These are phyloP conservation scores for Botrytis sinoallii DNA, from an alignment of 2,329 filamentous ascomycete genomes.

Conservation along the genomic window DNA sequence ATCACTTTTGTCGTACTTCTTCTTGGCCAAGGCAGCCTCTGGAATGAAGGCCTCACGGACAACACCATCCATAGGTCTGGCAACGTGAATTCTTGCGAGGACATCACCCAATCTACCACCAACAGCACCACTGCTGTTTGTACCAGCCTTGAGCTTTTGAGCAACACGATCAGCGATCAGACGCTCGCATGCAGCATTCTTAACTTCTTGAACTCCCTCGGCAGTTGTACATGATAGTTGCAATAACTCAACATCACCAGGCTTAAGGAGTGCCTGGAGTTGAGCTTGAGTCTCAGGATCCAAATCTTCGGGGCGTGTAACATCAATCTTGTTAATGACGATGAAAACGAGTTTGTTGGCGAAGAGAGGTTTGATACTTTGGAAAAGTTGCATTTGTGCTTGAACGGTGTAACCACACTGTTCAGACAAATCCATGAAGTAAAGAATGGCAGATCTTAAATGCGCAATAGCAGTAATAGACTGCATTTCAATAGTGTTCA, in stretches of 20 bases:
- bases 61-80: constrained; percentile 81
- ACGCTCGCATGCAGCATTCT: constrained; percentile 91
- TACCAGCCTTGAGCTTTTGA: constrained; percentile 93
- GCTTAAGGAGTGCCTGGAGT: constrained; percentile 76
- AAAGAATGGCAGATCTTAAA: constrained; percentile 88
- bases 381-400: constrained; percentile 91
- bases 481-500: constrained; percentile 99
- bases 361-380: constrained; percentile 95
- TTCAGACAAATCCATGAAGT: constrained; percentile 97
- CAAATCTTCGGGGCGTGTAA: constrained; percentile 82
- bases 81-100: constrained; percentile 92
- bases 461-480: constrained; percentile 97
- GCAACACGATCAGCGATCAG: constrained; percentile 90
- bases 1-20: constrained; percentile 88
- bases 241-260: constrained; percentile 86
- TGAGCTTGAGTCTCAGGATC: constrained; percentile 74
- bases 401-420: constrained; percentile 93
- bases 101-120: constrained; percentile 85
- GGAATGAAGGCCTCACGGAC: constrained; percentile 83
- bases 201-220: constrained; percentile 90
- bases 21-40: constrained; percentile 72
- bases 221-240: constrained; percentile 93
- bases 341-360: constrained; percentile 97
- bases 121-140: constrained; percentile 69
- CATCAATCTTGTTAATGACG: constrained; percentile 97